Evolutionary conservation across 768 basidiomycete genomes (phyloP).

Genomic region (Pholiota microspora): DNA sequence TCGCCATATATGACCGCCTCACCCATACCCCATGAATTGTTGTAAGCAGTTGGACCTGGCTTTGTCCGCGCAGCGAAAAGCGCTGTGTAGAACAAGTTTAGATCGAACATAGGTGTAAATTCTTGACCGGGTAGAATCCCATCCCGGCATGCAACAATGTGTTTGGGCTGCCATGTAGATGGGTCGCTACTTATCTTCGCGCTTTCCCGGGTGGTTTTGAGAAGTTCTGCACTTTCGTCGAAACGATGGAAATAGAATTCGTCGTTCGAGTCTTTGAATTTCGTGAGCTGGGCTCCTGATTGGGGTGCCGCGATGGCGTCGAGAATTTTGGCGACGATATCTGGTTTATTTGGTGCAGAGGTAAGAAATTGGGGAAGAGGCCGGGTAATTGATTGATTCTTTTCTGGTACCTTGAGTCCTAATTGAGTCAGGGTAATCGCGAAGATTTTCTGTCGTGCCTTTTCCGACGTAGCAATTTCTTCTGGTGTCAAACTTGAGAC

Average conservation of each 20-base stretch:
- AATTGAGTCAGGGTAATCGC: conserved; percentile 30
- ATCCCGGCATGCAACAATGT: conserved; percentile 51
- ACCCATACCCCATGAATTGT: conserved; percentile 55
- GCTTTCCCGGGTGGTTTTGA: conserved; percentile 26
- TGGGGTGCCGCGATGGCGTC: conserved; percentile 33
- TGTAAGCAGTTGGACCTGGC: conserved; percentile 19
- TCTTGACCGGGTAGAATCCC: conserved; percentile 45
- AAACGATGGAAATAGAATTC: conserved; percentile 58
- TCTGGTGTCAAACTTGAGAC: conserved; percentile 16
- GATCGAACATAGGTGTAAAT: conserved; percentile 74
- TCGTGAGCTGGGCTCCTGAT: conserved; percentile 25
- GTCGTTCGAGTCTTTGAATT: conserved; percentile 68
- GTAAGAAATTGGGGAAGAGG: conserved; percentile 63
- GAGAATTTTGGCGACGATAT: conserved; percentile 38
- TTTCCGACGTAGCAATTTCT: conserved; percentile 21
- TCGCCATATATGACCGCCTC: conserved; percentile 85
- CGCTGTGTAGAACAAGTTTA: conserved; percentile 55
- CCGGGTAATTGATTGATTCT: conserved; percentile 23
- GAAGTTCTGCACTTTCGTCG: conserved; percentile 27
- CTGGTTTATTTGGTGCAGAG: conserved; percentile 40
- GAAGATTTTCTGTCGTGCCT: conserved; percentile 22
- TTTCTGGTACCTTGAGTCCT: conserved; percentile 40
- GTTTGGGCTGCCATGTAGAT: conserved; percentile 43
- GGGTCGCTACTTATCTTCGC: conserved; percentile 23
- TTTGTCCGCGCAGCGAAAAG: conserved; percentile 36